Conservation (phyloP, 2,329 filamentous ascomycete genomes). For the Nemania sp. region DNA sequence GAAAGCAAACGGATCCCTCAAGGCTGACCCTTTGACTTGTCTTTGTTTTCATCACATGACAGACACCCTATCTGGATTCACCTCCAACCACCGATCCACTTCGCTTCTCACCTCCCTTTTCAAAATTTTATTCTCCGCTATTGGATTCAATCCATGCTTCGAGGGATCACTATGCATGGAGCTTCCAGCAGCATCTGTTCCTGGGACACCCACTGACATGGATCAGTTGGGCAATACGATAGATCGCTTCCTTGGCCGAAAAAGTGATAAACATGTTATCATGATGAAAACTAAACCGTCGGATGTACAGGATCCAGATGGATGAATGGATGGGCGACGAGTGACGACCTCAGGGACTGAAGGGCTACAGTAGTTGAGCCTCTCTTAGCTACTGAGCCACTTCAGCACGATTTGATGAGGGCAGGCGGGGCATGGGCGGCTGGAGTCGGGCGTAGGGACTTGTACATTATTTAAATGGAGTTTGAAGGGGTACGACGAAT, state of each 20-base stretch:
- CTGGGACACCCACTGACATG: not conserved
- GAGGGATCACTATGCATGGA: too few species aligned
- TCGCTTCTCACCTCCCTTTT: not conserved
- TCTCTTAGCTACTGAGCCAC: too few species aligned
- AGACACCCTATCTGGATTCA: constrained; percentile 1
- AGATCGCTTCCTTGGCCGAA: constrained; percentile 1
- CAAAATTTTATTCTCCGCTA: not conserved
- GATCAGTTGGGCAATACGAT: not conserved
- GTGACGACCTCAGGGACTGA: too few species aligned
- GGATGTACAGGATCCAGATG: not conserved
- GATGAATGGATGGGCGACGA: constrained; percentile 1
- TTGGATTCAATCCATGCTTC: too few species aligned
- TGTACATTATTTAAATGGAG: constrained; percentile 9
- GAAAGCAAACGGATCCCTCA: not conserved
- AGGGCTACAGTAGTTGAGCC: too few species aligned
- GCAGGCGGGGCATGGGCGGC: constrained; percentile 11
- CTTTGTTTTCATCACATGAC: constrained; percentile 4
- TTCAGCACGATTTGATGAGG: constrained; percentile 22
- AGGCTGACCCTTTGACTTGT: not conserved
- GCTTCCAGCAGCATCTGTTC: too few species aligned
- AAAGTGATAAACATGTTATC: too few species aligned
- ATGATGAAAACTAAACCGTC: not conserved
- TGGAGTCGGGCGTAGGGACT: constrained; percentile 20
- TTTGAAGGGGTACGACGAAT: not conserved
- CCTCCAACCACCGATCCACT: not conserved